These are phyloP conservation scores for Spergularia bocconei DNA, from an alignment of 148 eudicot species.

Conservation along the genomic window DNA sequence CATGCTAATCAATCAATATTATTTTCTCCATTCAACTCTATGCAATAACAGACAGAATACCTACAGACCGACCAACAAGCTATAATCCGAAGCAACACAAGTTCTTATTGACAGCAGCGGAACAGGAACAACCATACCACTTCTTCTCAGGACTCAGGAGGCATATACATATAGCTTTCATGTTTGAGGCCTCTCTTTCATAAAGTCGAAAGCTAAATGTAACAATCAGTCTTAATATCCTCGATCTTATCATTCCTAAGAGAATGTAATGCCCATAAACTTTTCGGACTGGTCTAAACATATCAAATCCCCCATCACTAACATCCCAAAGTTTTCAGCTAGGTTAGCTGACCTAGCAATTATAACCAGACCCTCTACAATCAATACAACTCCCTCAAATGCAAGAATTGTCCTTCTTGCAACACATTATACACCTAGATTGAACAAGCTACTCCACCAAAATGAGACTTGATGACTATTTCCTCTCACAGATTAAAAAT, in stretches of 20 bases:
- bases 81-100: not conserved
- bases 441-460: too few relatives aligned
- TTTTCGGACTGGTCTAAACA: slow-evolving; percentile 1
- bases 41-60: not conserved
- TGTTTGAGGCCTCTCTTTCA: not conserved
- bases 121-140: not conserved
- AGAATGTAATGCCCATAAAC: not conserved
- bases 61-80: not conserved
- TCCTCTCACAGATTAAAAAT: too few relatives aligned
- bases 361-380: not conserved
- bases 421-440: too few relatives aligned
- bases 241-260: not conserved
- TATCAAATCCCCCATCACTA: not conserved
- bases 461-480: too few relatives aligned
- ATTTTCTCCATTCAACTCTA: not conserved
- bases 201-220: not conserved
- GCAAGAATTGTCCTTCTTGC: not conserved
- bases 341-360: not conserved
- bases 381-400: not conserved
- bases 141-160: not conserved
- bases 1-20: not conserved
- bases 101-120: not conserved
- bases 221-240: not conserved
- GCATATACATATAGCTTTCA: not conserved
- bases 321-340: not conserved